phyloP scores from a whole-genome alignment of 2,329 filamentous ascomycete species.

The Fusarium camptoceras region DNA sequence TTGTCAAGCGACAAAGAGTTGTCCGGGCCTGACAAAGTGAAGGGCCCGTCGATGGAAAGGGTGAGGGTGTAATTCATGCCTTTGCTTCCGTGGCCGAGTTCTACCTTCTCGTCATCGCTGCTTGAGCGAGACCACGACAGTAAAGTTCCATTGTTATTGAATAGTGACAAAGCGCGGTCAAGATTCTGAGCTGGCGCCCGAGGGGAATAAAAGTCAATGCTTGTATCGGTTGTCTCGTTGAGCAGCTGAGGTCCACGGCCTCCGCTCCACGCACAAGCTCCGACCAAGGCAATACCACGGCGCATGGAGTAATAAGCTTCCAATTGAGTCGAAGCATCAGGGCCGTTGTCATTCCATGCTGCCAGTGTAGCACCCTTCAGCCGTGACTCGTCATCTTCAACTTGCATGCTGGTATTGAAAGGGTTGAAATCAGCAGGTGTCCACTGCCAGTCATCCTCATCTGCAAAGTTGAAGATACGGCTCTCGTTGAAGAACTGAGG shows the following conservation, averaged over 20 bases:
- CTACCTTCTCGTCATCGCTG: not conserved
- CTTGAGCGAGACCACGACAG: conserved; percentile 1
- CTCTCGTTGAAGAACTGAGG: conserved; percentile 26
- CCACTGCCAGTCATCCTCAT: conserved; percentile 15
- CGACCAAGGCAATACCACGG: conserved; percentile 19
- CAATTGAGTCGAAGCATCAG: conserved; percentile 16
- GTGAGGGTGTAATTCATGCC: conserved; percentile 22
- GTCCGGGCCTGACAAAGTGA: not conserved
- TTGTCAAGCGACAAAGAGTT: not conserved
- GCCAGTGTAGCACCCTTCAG: conserved; percentile 8
- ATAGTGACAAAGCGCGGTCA: not conserved
- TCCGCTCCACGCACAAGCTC: conserved; percentile 19
- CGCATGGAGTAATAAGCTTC: conserved; percentile 30
- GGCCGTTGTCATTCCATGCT: conserved; percentile 22
- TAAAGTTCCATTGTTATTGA: rapidly evolving
- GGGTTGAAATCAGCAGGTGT: conserved; percentile 16
- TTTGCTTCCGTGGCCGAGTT: conserved; percentile 6
- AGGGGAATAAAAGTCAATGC: conserved; percentile 17
- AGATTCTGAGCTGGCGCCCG: conserved; percentile 15
- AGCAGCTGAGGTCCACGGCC: conserved; percentile 6
- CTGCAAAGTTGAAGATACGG: conserved; percentile 10
- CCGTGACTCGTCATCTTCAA: not conserved
- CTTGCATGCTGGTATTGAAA: conserved; percentile 11
- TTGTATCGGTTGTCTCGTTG: not conserved
- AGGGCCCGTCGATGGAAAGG: not conserved